Base-by-base conservation (phyloP, 257 asterid species). In the Nicotiana knightiana region DNA sequence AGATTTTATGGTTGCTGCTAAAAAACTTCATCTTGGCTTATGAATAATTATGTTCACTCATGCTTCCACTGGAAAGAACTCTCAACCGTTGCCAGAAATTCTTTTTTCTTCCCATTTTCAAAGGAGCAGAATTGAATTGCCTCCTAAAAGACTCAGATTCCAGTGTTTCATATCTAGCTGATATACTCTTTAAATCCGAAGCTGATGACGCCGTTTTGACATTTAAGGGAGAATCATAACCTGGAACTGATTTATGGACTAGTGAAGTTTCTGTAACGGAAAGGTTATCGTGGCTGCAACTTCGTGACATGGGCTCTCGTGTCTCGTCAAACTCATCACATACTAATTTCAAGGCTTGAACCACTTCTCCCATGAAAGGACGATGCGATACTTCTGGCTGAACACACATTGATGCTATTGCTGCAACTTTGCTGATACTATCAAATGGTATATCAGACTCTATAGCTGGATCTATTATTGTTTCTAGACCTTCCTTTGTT, bases 301-400 rank as follows among this genome's bases (percentile, higher is more conserved):
- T 91, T 86, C 93, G 89, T 2, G 97, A 89, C 76, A 88, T 63
- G 1, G 85, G 81, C 62, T 84, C 97, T 67, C 81, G 85, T 6
- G 89, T 88, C 57, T 94, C 97, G 1, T 94, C 97, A 46, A 90
- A 85, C 85, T 94, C 98, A 80, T 93, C 87, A 89, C 94, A 96
- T 12, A 94, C 96, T 32, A 96, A 93, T 90, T 92, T 94, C 89
- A 96, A 76, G 35, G 98, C 99, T 84, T 96, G 98, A 63, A 94
- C 97, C 3, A 96, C 99, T 85, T 96, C 99, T 1, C 99, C 99
- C 99, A 96, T 96, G 88, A 96, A 96, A 6, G 99, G 99, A 17
- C 99, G 94, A 62, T 94, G 97, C 39, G 99, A 91, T 3, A 92
- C 98, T 82, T 96, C 99, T 0, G 99, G 97, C 80, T 96, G 99